phyloP scores from a whole-genome alignment of 2,329 filamentous ascomycete genomes.

The Onygena corvina region DNA sequence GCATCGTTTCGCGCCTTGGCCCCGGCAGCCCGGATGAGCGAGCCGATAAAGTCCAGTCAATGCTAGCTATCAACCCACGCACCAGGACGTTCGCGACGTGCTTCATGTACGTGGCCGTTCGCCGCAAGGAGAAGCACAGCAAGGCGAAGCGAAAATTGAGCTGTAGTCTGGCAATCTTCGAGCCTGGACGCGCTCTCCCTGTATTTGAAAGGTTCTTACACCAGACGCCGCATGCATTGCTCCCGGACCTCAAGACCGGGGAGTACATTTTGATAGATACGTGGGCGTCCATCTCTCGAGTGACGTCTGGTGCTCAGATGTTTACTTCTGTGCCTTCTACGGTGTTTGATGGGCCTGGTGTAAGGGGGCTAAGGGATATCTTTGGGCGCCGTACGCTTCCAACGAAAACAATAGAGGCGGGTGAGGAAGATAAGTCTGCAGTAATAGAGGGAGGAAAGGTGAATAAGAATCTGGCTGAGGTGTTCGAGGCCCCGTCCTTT shows the following conservation, averaged over 20 bases:
- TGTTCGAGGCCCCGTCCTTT: conserved; percentile 32
- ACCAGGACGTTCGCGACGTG: conserved; percentile 57
- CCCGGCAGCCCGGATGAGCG: conserved; percentile 30
- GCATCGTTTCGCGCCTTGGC: conserved; percentile 54
- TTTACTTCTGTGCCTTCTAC: conserved; percentile 19
- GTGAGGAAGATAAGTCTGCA: conserved; percentile 3
- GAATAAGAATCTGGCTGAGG: conserved; percentile 23
- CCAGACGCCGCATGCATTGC: conserved; percentile 52
- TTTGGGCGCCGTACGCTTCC: conserved; percentile 19
- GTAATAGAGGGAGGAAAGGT: conserved; percentile 11
- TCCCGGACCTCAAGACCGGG: conserved; percentile 50
- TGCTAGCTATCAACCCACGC: conserved; percentile 55
- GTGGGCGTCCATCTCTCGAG: conserved; percentile 55
- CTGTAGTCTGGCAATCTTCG: conserved; percentile 53
- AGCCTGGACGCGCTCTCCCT: conserved; percentile 48
- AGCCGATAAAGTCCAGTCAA: conserved; percentile 15
- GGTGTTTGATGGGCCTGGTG: conserved; percentile 16
- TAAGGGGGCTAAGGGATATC: conserved; percentile 25
- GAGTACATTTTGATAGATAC: conserved; percentile 68
- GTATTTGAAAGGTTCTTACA: conserved; percentile 46
- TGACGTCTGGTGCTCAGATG: conserved; percentile 22
- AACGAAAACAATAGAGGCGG: background rate
- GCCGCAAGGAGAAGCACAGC: conserved; percentile 21
- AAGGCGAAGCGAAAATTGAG: conserved; percentile 35
- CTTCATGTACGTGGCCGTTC: conserved; percentile 32